Conservation (phyloP, 1,139 yeast genomes). For the Magnusiomyces tetraspermus region DNA sequence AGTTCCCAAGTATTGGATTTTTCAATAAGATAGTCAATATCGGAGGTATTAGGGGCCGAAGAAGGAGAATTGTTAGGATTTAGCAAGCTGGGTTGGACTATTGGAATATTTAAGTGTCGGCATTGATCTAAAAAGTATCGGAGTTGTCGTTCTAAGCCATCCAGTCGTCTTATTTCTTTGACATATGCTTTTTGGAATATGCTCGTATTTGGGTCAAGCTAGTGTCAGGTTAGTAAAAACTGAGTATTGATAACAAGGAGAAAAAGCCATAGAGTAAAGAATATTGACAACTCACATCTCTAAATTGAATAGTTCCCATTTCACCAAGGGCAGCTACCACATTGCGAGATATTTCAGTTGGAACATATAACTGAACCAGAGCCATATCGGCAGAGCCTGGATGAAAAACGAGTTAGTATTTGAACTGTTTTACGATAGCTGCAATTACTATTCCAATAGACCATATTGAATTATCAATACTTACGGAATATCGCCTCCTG, state of each 20-base stretch:
- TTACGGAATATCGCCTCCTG: constrained; percentile 18
- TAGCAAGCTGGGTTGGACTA: constrained; percentile 22
- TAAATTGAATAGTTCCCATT: constrained; percentile 77
- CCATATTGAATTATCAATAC: constrained; percentile 4
- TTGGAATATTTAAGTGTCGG: constrained; percentile 24
- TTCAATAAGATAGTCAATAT: constrained; percentile 66
- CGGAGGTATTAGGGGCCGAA: constrained; percentile 46
- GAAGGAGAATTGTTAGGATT: constrained; percentile 20
- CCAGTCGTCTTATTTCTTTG: constrained; percentile 62
- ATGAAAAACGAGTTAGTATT: constrained; percentile 76
- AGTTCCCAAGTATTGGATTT: constrained; percentile 55
- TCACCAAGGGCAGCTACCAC: constrained; percentile 80
- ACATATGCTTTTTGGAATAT: constrained; percentile 85
- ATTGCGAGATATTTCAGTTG: constrained; percentile 83
- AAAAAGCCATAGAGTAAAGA: background rate
- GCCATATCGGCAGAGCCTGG: constrained; percentile 95
- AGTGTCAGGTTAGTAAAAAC: constrained; percentile 12
- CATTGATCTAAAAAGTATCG: constrained; percentile 27
- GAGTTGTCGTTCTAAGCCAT: constrained; percentile 54
- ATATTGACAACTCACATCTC: constrained; percentile 40
- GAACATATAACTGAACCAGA: constrained; percentile 81
- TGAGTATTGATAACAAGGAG: background rate
- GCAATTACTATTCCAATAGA: background rate
- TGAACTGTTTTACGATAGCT: background rate
- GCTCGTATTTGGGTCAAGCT: constrained; percentile 61